Conservation (phyloP, 2,329 filamentous ascomycete genomes). For the Elsinoe arachidis region DNA sequence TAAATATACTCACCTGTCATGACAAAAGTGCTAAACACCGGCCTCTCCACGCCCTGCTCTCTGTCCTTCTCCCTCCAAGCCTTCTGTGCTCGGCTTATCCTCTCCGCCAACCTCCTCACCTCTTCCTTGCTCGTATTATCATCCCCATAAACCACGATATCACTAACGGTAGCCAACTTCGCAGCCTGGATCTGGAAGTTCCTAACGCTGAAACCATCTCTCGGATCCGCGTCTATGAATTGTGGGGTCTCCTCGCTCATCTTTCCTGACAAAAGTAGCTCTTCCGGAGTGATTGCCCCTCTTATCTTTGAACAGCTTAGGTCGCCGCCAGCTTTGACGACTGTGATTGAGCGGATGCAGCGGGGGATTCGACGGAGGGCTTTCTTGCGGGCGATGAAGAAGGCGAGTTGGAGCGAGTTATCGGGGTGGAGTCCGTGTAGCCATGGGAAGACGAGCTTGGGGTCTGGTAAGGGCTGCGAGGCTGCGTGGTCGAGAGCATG, state of each 20-base stretch:
- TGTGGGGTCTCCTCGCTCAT: slow-evolving; percentile 41
- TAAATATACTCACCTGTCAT: slow-evolving; percentile 43
- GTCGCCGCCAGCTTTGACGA: slow-evolving; percentile 85
- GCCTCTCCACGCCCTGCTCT: slow-evolving; percentile 32
- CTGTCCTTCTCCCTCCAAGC: slow-evolving; percentile 55
- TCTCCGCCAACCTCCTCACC: slow-evolving; percentile 54
- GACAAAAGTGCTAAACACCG: slow-evolving; percentile 74
- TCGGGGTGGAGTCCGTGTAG: slow-evolving; percentile 83
- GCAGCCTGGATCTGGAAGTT: slow-evolving; percentile 96
- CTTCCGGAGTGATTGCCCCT: slow-evolving; percentile 73
- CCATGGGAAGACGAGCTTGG: slow-evolving; percentile 90
- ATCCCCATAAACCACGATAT: slow-evolving; percentile 87
- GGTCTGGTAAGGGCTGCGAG: slow-evolving; percentile 72
- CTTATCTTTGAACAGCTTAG: slow-evolving; percentile 67
- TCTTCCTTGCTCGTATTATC: slow-evolving; percentile 53
- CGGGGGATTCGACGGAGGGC: slow-evolving; percentile 61
- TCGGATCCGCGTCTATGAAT: slow-evolving; percentile 78
- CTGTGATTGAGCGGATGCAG: slow-evolving; percentile 70
- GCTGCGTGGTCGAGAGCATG: slow-evolving; percentile 68
- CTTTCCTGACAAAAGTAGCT: slow-evolving; percentile 54
- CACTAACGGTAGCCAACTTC: slow-evolving; percentile 79
- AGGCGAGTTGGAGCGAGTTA: slow-evolving; percentile 81
- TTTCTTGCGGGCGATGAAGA: slow-evolving; percentile 73
- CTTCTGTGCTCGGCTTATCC: slow-evolving; percentile 66
- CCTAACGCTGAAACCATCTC: slow-evolving; percentile 84